These are phyloP conservation scores for Arctium minus DNA, from an alignment of 129 eudicot genomes.

Conservation along the genomic window DNA sequence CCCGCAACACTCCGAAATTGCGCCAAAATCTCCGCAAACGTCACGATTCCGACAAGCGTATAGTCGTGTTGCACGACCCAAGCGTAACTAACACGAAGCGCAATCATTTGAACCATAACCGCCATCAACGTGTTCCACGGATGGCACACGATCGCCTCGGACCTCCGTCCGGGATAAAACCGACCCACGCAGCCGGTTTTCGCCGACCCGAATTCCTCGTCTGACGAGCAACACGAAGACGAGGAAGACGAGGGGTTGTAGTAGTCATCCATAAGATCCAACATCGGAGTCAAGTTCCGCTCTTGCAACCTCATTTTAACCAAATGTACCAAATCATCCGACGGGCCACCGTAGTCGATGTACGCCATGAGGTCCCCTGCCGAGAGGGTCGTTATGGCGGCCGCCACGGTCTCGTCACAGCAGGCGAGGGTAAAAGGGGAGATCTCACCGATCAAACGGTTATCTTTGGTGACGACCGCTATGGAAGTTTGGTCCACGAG, in stretches of 20 bases:
- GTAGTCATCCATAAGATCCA: constrained; percentile 64
- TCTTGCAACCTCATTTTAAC: constrained; percentile 56
- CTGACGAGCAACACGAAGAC: constrained; percentile 66
- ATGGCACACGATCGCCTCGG: constrained; percentile 63
- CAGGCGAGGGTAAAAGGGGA: constrained; percentile 70
- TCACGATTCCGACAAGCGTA: constrained; percentile 66
- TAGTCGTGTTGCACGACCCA: constrained; percentile 83
- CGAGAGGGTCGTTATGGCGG: constrained; percentile 65
- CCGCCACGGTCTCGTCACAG: constrained; percentile 76
- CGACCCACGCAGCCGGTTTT: constrained; percentile 43
- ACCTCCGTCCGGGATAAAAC: constrained; percentile 41
- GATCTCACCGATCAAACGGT: constrained; percentile 70
- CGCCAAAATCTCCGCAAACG: constrained; percentile 65
- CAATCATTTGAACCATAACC: constrained; percentile 85
- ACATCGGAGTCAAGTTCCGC: constrained; percentile 45
- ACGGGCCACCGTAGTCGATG: constrained; percentile 67
- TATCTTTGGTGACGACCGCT: constrained; percentile 60
- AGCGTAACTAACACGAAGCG: constrained; percentile 69
- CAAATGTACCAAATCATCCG: constrained; percentile 60
- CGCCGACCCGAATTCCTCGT: constrained; percentile 56
- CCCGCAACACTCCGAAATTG: constrained; percentile 50
- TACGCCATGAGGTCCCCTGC: constrained; percentile 86
- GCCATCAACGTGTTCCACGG: constrained; percentile 84
- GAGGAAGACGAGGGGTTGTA: constrained; percentile 30
- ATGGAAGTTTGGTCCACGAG: constrained; percentile 54